Conservation (phyloP, 306 rosid genomes). For the Heteromeles arbutifolia region DNA sequence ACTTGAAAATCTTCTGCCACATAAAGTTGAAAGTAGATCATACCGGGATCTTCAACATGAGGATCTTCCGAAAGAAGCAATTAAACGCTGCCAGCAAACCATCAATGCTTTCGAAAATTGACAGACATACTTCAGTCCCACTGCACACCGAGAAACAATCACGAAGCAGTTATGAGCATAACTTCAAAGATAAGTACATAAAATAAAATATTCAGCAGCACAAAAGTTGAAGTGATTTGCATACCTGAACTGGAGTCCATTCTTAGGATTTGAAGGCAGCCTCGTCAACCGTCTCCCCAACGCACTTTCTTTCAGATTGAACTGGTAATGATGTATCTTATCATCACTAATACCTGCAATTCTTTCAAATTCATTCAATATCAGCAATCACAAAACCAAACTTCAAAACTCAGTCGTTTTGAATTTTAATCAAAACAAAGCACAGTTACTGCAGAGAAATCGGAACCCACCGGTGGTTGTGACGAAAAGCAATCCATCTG, state of each 20-base stretch:
- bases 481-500: slow-evolving; percentile 76
- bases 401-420: background rate
- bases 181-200: background rate
- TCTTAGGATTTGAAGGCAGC: slow-evolving; percentile 57
- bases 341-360: slow-evolving; percentile 52
- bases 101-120: slow-evolving; percentile 37
- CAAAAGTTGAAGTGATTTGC: slow-evolving; percentile 10
- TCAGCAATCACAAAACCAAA: background rate
- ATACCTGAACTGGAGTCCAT: slow-evolving; percentile 80
- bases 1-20: background rate
- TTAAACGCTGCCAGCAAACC: slow-evolving; percentile 49
- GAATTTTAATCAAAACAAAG: background rate
- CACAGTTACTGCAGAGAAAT: background rate
- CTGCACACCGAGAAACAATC: slow-evolving; percentile 29
- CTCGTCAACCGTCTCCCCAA: slow-evolving; percentile 40
- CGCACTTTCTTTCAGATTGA: slow-evolving; percentile 49
- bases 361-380: background rate
- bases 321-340: slow-evolving; percentile 41
- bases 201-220: background rate
- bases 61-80: slow-evolving; percentile 63
- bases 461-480: slow-evolving; percentile 71
- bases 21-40: slow-evolving; percentile 26
- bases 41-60: slow-evolving; percentile 65
- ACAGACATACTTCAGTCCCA: slow-evolving; percentile 75
- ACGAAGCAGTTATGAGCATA: slow-evolving; percentile 2